Percentiles rank a stretch among this genome's conserved stretches.
Conservation (phyloP, 1,284 basidiomycete species). For the Cutaneotrichosporon curvatum region DNA sequence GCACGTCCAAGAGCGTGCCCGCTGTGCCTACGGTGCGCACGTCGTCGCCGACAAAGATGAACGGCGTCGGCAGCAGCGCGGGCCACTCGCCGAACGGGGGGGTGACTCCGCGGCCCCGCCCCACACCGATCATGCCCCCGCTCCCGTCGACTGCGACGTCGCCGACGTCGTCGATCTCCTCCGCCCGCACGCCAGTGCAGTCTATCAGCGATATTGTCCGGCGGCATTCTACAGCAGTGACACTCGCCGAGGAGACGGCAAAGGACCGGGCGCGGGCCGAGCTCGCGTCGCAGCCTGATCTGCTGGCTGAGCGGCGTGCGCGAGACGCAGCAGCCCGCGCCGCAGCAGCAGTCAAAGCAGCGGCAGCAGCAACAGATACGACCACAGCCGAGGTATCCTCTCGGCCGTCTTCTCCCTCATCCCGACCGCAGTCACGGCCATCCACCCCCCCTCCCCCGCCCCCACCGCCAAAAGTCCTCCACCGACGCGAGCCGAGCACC, state of each 20-base stretch:
- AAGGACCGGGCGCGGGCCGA: conserved; percentile 23
- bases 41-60: too few relatives aligned
- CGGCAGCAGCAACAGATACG: not conserved
- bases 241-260: conserved; percentile 20
- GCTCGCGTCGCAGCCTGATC: conserved; percentile 3
- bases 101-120: not conserved
- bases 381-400: too few relatives aligned
- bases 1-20: too few relatives aligned
- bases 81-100: too few relatives aligned
- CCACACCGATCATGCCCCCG: not conserved
- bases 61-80: too few relatives aligned
- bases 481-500: conserved; percentile 7
- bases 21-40: too few relatives aligned
- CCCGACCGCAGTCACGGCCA: too few relatives aligned
- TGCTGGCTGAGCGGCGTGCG: not conserved
- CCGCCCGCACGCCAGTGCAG: conserved; percentile 5
- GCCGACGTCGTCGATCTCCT: conserved; percentile 2
- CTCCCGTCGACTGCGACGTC: not conserved
- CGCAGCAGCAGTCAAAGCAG: not conserved
- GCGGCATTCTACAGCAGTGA: conserved; percentile 34
- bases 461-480: not conserved
- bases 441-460: not conserved
- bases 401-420: too few relatives aligned
- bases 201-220: conserved; percentile 48
- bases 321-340: not conserved